Evolutionary conservation across 2,329 filamentous ascomycete species (phyloP), one percentile per base, ranked within the genome.

Genomic region (Sarocladium brachiariae): DNA sequence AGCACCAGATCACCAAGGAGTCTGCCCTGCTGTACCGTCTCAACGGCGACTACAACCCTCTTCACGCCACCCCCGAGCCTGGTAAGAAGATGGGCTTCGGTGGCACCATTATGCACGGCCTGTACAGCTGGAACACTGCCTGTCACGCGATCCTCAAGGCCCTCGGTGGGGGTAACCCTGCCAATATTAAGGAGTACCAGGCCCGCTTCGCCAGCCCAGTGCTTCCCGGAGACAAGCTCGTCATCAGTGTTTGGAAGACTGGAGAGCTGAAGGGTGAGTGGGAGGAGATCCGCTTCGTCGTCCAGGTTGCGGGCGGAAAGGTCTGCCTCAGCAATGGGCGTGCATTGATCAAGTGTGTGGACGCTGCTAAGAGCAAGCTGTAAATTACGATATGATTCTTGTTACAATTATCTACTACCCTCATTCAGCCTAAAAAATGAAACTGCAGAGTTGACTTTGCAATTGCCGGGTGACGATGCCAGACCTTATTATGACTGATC

Each of bases 41-140:
- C 48, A 96, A 95, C 60, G 90, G 90, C 57, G 91, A 96, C 72
- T 96, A 96, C 71, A 96, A 96, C 73, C 91, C 90, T 24, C 82
- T 96, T 31, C 90, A 96, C 65, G 89, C 89, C 6, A 87, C 87
- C 16, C 89, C 89, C 11, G 87, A 89, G 69, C 88, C 89, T 0
- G 89, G 89, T 54, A 71, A 80, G 68, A 86, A 89, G 71, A 95
- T 96, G 88, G 90, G 91, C 53, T 96, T 95, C 59, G 88, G 89
- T 24, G 90, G 90, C 30, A 75, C 82, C 58, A 96, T 96, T 67
- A 87, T 95, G 65, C 90, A 96, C 70, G 91, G 91, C 18, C 75
- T 96, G 41, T 95, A 84, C 72, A 88, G 83, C 59, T 96, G 87
- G 84, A 96, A 96, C 71, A 80, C 80, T 52, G 80, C 87, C 2